Conservation (phyloP, 768 basidiomycete genomes). For the Hirschioporus abietinus region DNA sequence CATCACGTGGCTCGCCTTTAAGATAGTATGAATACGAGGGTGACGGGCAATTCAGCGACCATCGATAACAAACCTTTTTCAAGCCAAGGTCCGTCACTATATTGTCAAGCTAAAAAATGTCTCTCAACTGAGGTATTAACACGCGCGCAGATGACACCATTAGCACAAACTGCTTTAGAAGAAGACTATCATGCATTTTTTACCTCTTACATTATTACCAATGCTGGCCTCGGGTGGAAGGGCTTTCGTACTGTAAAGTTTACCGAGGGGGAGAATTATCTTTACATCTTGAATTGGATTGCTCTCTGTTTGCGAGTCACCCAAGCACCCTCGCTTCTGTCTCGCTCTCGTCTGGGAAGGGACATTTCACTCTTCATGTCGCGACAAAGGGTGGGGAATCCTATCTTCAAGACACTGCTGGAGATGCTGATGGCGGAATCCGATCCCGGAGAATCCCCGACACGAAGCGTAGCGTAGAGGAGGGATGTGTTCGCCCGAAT, state of each 20-base stretch:
- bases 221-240: not conserved
- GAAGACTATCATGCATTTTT: not conserved
- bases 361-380: not conserved
- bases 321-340: not conserved
- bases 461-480: too few relatives aligned
- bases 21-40: too few relatives aligned
- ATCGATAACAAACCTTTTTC: too few relatives aligned
- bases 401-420: not conserved
- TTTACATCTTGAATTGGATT: not conserved
- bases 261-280: not conserved
- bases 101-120: too few relatives aligned
- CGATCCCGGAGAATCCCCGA: too few relatives aligned
- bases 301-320: not conserved
- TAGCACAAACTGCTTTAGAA: not conserved
- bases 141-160: too few relatives aligned
- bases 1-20: too few relatives aligned
- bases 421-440: too few relatives aligned
- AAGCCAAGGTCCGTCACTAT: too few relatives aligned
- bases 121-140: too few relatives aligned
- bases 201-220: not conserved
- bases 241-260: not conserved
- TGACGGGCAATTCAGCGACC: too few relatives aligned
- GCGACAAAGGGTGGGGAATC: not conserved
- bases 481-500: not conserved
- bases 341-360: not conserved